Conservation (phyloP, 2,329 filamentous ascomycete species). For the Nigrospora oryzae region DNA sequence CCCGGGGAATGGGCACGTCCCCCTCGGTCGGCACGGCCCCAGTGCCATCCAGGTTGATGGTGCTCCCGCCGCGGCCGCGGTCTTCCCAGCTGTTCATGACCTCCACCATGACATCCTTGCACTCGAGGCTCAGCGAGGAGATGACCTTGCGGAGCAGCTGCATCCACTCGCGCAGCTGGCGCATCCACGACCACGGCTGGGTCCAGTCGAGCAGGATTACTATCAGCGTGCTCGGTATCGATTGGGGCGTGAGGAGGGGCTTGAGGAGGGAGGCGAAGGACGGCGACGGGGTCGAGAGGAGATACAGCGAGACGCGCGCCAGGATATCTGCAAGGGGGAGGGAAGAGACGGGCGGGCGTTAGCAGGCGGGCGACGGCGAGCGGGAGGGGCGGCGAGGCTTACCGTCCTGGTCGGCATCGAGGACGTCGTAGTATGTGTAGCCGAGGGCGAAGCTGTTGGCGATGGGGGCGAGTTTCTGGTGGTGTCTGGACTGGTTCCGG, state of each 20-base stretch:
- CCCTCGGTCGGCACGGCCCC: slow-evolving; percentile 51
- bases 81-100: slow-evolving; percentile 75
- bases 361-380: too few species aligned
- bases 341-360: slow-evolving; percentile 1
- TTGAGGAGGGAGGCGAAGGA: slow-evolving; percentile 76
- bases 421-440: slow-evolving; percentile 91
- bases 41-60: slow-evolving; percentile 54
- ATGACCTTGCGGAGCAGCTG: slow-evolving; percentile 72
- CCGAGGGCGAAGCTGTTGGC: slow-evolving; percentile 89
- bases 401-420: slow-evolving; percentile 92
- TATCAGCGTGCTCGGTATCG: slow-evolving; percentile 78
- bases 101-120: slow-evolving; percentile 79
- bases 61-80: slow-evolving; percentile 57
- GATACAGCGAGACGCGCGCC: slow-evolving; percentile 80
- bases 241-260: slow-evolving; percentile 75
- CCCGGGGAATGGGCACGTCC: slow-evolving; percentile 66
- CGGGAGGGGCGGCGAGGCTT: slow-evolving; percentile 11
- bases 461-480: slow-evolving; percentile 61
- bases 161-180: slow-evolving; percentile 84
- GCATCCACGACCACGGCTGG: slow-evolving; percentile 85
- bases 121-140: slow-evolving; percentile 63
- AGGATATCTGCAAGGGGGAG: slow-evolving; percentile 60
- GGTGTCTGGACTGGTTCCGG: slow-evolving; percentile 45
- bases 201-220: slow-evolving; percentile 95
- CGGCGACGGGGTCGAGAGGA: slow-evolving; percentile 76